Percentiles rank a stretch among this genome's conserved stretches.
These are phyloP conservation scores for Moesziomyces globuligerus DNA, from an alignment of 1,284 basidiomycete species.

Conservation along the genomic window DNA sequence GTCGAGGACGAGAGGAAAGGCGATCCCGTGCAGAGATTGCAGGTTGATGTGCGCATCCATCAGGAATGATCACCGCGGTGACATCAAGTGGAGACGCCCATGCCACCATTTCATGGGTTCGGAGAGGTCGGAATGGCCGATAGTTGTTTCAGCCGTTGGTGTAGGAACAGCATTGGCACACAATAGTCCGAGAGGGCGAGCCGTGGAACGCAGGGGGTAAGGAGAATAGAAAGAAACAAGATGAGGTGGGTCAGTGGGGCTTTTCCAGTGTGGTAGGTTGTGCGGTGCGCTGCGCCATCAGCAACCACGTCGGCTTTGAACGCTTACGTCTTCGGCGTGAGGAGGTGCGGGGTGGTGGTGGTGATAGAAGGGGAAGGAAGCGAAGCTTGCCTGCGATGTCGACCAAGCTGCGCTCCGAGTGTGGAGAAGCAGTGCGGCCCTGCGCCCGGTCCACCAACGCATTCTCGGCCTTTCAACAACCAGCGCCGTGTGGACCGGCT, in stretches of 20 bases:
- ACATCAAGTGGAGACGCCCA: too few relatives aligned
- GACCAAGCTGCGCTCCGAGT: conserved; percentile 2
- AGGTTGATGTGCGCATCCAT: too few relatives aligned
- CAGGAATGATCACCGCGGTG: too few relatives aligned
- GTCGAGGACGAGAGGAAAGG: too few relatives aligned
- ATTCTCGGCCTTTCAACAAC: conserved; percentile 23
- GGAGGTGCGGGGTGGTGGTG: not conserved
- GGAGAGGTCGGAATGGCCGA: too few relatives aligned
- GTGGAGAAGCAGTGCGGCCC: conserved; percentile 21
- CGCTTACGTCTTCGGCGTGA: not conserved
- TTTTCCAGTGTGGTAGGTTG: too few relatives aligned
- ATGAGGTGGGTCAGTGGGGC: not conserved
- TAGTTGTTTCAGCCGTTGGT: not conserved
- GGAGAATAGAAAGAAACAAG: not conserved
- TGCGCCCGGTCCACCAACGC: conserved; percentile 1
- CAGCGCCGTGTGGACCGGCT: conserved; percentile 26
- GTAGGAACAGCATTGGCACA: too few relatives aligned
- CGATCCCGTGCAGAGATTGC: too few relatives aligned
- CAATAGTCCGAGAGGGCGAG: not conserved
- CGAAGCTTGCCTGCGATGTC: not conserved
- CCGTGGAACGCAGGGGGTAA: not conserved
- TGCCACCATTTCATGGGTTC: too few relatives aligned
- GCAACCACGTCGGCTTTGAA: too few relatives aligned
- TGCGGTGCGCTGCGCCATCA: too few relatives aligned
- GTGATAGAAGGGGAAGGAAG: not conserved